Conservation (phyloP, 495 filamentous ascomycete genomes). For the Xylaria scruposa region DNA sequence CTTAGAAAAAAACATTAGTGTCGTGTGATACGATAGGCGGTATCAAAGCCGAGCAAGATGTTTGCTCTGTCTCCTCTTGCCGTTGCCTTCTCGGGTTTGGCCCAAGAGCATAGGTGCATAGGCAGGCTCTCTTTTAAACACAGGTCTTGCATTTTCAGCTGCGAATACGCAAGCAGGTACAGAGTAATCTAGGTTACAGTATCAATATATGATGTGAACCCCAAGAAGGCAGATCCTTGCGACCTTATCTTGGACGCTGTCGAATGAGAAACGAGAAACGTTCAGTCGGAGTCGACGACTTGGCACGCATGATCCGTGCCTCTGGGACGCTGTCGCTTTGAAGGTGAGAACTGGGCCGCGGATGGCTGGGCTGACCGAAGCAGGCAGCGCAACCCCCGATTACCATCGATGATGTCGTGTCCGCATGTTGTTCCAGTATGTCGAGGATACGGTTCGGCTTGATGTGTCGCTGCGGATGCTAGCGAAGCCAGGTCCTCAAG, state of each 20-base stretch:
- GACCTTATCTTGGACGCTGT: conserved; percentile 8
- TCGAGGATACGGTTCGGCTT: conserved; percentile 9
- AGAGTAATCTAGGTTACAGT: no score
- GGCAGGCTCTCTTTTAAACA: not conserved
- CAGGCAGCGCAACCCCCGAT: not conserved
- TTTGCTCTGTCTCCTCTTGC: not conserved
- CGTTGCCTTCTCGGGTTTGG: not conserved
- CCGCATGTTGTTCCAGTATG: not conserved
- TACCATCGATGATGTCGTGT: conserved; percentile 14
- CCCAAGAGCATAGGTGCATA: not conserved
- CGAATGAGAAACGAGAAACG: conserved; percentile 13
- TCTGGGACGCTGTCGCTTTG: not conserved
- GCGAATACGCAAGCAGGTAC: no score
- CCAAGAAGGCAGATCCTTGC: conserved; percentile 20
- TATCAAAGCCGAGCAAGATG: not conserved
- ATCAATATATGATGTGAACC: no score
- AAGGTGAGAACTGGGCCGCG: not conserved
- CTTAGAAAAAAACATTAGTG: not conserved
- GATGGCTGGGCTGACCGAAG: conserved; percentile 14
- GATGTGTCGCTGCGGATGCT: not conserved
- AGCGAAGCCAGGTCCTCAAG: not conserved
- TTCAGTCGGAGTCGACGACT: conserved; percentile 14
- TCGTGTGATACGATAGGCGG: not conserved
- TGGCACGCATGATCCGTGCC: conserved; percentile 17
- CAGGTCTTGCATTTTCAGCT: not conserved